phyloP scores from a whole-genome alignment of 2,329 filamentous ascomycete species.

The Cercospora brassicicola region DNA sequence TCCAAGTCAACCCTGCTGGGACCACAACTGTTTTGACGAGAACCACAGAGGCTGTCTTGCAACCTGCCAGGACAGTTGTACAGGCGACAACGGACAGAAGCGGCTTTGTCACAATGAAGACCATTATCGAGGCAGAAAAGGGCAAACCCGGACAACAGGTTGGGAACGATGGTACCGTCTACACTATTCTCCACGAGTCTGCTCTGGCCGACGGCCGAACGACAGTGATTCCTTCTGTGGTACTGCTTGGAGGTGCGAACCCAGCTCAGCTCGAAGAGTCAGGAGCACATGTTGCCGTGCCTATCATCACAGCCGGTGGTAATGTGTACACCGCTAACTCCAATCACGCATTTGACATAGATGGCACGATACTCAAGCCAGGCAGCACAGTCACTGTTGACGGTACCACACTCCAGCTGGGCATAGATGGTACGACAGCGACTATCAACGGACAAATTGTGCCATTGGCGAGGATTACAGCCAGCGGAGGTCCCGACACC shows the following conservation, averaged over 20 bases:
- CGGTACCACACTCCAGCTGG: not conserved
- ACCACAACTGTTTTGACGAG: not conserved
- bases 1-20: not conserved
- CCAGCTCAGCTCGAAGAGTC: not conserved
- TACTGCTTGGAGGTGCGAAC: not conserved
- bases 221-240: conserved; percentile 1
- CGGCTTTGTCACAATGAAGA: conserved; percentile 3
- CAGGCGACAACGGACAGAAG: not conserved
- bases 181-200: conserved; percentile 1
- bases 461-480: not conserved
- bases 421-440: not conserved
- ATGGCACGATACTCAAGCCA: not conserved
- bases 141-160: not conserved
- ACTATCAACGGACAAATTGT: not conserved
- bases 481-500: not conserved
- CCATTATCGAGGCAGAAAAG: not conserved
- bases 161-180: not conserved
- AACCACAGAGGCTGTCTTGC: conserved; percentile 5
- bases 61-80: not conserved
- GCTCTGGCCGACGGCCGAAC: not conserved
- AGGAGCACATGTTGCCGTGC: not conserved
- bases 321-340: not conserved
- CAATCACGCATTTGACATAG: not conserved
- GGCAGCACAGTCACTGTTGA: not conserved
- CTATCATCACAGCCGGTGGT: not conserved